Evolutionary conservation across 1,284 basidiomycete genomes (phyloP).

Genomic region (Prillingera fragicola): DNA sequence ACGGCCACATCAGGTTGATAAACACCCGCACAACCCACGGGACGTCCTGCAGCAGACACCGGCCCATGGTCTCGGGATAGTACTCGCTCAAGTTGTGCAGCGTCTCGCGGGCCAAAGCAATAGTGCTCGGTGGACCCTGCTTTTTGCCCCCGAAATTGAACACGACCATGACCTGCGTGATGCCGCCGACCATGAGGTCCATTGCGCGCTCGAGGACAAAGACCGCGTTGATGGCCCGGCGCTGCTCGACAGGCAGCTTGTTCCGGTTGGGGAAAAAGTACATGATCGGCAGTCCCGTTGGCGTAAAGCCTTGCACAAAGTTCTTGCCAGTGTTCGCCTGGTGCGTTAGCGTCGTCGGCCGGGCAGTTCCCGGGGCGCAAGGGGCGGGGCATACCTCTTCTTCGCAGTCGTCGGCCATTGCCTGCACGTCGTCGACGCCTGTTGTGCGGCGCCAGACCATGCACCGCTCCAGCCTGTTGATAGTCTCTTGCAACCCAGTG

Average conservation of each 20-base stretch:
- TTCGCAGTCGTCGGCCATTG: constrained; percentile 26
- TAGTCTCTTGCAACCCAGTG: constrained; percentile 23
- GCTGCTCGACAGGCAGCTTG: constrained; percentile 23
- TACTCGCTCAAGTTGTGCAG: constrained; percentile 28
- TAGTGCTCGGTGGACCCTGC: constrained; percentile 33
- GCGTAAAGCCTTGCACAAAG: constrained; percentile 31
- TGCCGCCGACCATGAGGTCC: constrained; percentile 39
- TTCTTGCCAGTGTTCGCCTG: constrained; percentile 33
- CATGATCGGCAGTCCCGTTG: constrained; percentile 28
- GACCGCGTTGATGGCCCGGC: constrained; percentile 29
- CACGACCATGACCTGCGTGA: constrained; percentile 25
- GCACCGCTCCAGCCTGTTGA: constrained; percentile 32
- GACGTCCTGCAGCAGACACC: constrained; percentile 32
- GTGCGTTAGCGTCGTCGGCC: background rate
- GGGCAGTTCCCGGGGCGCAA: background rate
- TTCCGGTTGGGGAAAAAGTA: constrained; percentile 40
- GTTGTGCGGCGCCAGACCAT: constrained; percentile 35
- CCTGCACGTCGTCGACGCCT: constrained; percentile 35
- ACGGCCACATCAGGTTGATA: constrained; percentile 41
- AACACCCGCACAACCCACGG: constrained; percentile 38
- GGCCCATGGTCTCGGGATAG: constrained; percentile 36
- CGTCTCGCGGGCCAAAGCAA: constrained; percentile 25
- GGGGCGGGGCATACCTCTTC: constrained; percentile 27
- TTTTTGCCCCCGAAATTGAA: constrained; percentile 44
- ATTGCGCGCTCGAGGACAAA: constrained; percentile 40